Evolutionary conservation across 2,329 filamentous ascomycete species (phyloP), one percentile per base, ranked within the genome.

Genomic region (Calonectria montana): DNA sequence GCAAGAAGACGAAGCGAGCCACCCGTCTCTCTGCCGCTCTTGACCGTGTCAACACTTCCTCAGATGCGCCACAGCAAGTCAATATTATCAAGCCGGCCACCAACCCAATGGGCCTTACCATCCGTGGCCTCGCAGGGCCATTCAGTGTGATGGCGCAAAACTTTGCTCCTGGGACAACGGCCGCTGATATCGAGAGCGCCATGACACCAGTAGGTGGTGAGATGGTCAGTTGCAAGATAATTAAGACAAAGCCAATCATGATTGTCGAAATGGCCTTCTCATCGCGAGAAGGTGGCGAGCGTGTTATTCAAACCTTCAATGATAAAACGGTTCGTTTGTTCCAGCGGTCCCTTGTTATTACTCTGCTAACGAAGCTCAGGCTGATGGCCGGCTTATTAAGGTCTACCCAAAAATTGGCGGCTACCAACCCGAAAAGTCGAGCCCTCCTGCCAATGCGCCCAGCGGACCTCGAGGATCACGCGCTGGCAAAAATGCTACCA

Each of bases 141-240:
- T 94, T 90, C 77, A 89, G 90, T 21, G 89, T 97, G 27, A 89
- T 94, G 81, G 94, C 93, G 3, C 92, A 94, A 82, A 97, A 97
- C 86, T 95, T 97, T 81, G 94, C 94, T 15, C 91, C 91, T 2
- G 94, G 94, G 43, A 97, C 94, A 0, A 95, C 94, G 8, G 93
- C 92, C 2, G 93, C 93, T 35, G 94, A 97, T 79, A 94, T 97
- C 71, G 93, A 95, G 85, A 94, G 92, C 77, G 94, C 94, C 69
- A 92, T 97, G 91, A 89, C 88, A n/a, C 91, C 91, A 0, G 85
- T 94, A n/a, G 93, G 93, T 45, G 93, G 93, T 35, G 87, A 92
- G 72, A 88, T 95, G 78, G 80, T 89, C 27, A 90, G 89, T 78
- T 96, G 94, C 84, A 89, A 87, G 41, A 84, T 97, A 45, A 83